Evolutionary conservation across 2,329 filamentous ascomycete genomes (phyloP).

Genomic region (Helminthosporium solani): DNA sequence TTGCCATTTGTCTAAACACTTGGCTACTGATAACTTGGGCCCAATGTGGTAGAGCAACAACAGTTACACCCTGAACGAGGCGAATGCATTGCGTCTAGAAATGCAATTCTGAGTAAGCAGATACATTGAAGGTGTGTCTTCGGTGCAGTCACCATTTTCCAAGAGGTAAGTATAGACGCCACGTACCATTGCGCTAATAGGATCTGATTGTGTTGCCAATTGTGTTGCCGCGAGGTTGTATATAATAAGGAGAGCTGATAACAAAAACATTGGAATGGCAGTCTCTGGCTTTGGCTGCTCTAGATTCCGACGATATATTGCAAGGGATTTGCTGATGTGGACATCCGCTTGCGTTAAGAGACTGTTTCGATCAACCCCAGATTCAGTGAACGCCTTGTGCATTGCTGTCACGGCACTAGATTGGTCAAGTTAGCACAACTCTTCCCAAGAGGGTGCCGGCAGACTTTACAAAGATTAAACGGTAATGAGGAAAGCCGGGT

Average conservation of each 20-base stretch:
- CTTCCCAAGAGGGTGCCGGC: background rate
- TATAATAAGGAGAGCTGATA: constrained; percentile 27
- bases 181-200: constrained; percentile 21
- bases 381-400: constrained; percentile 25
- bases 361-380: constrained; percentile 18
- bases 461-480: background rate
- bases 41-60: constrained; percentile 28
- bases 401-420: constrained; percentile 25
- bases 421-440: background rate
- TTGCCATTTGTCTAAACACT: constrained; percentile 17
- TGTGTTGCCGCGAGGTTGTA: constrained; percentile 34
- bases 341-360: constrained; percentile 30
- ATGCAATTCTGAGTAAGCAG: background rate
- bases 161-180: background rate
- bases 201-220: constrained; percentile 23
- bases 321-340: constrained; percentile 29
- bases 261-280: constrained; percentile 32
- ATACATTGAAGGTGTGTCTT: background rate
- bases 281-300: constrained; percentile 21
- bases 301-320: constrained; percentile 24
- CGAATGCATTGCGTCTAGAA: constrained; percentile 27
- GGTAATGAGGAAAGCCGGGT: no score
- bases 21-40: constrained; percentile 19
- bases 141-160: background rate
- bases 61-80: constrained; percentile 26